Evolutionary conservation across 768 basidiomycete genomes (phyloP).

Genomic region (Tephrocybe sp.): DNA sequence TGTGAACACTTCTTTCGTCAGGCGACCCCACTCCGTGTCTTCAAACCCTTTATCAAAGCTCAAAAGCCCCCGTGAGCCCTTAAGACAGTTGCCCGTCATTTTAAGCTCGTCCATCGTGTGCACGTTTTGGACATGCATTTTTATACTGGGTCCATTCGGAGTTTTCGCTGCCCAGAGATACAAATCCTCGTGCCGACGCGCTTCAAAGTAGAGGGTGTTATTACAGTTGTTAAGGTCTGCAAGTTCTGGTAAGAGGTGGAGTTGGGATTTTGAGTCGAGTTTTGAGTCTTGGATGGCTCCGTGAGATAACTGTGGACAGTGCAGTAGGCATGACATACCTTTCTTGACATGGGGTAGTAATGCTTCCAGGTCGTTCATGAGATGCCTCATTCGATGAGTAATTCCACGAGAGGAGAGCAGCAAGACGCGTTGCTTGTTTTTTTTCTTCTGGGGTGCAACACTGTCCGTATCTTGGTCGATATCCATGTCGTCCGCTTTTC

Average conservation of each 20-base stretch:
- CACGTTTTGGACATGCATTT: constrained; percentile 96
- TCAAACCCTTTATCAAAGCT: constrained; percentile 94
- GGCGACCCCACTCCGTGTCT: constrained; percentile 78
- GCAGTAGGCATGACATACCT: constrained; percentile 52
- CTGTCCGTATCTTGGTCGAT: constrained; percentile 39
- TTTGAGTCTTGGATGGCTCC: constrained; percentile 77
- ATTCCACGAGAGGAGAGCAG: constrained; percentile 91
- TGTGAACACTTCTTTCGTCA: constrained; percentile 92
- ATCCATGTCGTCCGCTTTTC: constrained; percentile 62
- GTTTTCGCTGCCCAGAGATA: constrained; percentile 97
- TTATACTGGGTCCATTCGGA: constrained; percentile 96
- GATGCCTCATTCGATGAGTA: constrained; percentile 94
- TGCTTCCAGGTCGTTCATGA: constrained; percentile 92
- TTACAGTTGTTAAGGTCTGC: constrained; percentile 98
- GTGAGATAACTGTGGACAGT: background rate
- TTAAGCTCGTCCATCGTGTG: constrained; percentile 99
- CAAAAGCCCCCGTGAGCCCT: constrained; percentile 89
- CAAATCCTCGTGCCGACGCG: constrained; percentile 91
- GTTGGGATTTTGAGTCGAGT: constrained; percentile 93
- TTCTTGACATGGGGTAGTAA: constrained; percentile 96
- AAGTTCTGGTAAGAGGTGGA: constrained; percentile 91
- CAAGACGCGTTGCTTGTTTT: constrained; percentile 95
- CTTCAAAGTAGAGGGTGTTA: constrained; percentile 96
- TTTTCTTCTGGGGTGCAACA: constrained; percentile 51
- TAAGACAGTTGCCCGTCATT: constrained; percentile 98